phyloP scores from a whole-genome alignment of 1,139 yeast species.

The Lipomyces yarrowii region DNA sequence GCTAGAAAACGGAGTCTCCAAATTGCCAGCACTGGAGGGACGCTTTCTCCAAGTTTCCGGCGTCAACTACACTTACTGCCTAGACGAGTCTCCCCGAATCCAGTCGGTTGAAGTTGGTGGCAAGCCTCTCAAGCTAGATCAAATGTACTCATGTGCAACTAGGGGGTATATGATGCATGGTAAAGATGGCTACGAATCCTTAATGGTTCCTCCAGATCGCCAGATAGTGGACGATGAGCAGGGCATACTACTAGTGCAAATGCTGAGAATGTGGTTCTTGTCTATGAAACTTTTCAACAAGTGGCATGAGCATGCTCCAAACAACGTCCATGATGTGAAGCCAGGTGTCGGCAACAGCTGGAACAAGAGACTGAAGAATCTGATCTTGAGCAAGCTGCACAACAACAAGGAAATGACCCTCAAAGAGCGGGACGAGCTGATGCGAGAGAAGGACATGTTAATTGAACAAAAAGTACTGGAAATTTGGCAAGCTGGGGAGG shows the following conservation, averaged over 20 bases:
- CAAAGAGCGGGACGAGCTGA: constrained; percentile 3
- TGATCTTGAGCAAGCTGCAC: background rate
- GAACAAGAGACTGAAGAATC: background rate
- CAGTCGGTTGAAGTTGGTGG: constrained; percentile 18
- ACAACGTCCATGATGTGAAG: background rate
- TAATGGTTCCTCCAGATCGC: constrained; percentile 21
- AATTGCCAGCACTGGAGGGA: constrained; percentile 33
- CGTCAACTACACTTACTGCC: constrained; percentile 20
- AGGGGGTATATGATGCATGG: constrained; percentile 31
- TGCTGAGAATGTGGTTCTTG: constrained; percentile 32
- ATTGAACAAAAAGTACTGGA: constrained; percentile 18
- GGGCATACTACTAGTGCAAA: constrained; percentile 27
- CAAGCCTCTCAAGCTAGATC: constrained; percentile 24
- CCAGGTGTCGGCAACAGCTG: background rate
- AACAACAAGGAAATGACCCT: background rate
- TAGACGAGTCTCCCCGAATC: constrained; percentile 24
- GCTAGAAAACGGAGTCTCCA: constrained; percentile 32
- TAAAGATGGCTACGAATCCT: constrained; percentile 29
- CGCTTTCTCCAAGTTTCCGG: constrained; percentile 33
- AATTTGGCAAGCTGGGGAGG: constrained; percentile 12
- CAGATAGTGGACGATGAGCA: constrained; percentile 31
- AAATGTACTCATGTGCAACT: constrained; percentile 28
- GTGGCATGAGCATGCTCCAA: constrained; percentile 9
- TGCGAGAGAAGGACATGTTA: constrained; percentile 14
- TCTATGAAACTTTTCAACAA: constrained; percentile 16